Evolutionary conservation across 2,329 filamentous ascomycete genomes (phyloP), one percentile per base, ranked within the genome.

Genomic region (Aplosporella prunicola): DNA sequence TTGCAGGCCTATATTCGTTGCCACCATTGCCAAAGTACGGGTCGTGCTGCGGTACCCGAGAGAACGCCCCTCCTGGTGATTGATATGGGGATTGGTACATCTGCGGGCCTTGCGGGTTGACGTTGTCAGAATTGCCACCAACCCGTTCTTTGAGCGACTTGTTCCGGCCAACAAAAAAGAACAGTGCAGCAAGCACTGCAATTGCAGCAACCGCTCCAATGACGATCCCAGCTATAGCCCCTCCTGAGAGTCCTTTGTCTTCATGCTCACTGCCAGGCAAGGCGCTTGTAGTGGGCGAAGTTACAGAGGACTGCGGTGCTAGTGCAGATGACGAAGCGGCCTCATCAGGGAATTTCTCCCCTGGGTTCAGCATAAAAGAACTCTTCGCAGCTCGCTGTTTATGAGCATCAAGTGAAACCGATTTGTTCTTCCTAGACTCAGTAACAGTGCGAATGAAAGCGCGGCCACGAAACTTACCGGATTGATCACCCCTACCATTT

Each of bases 401-500:
- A 20, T 40, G 38, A 2, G 27, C 17, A 9, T 40, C 24, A 4
- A 40, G 22, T 5, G 37, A 39, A 4, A 20, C 29, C 3, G 31
- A 28, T 18, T 39, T 39, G n/a, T 39, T 39, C 37, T 39, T n/a
- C n/a, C n/a, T n/a, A n/a, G n/a, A n/a, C n/a, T n/a, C n/a, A n/a
- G n/a, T n/a, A n/a, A n/a, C n/a, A n/a, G n/a, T n/a, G n/a, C n/a
- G n/a, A n/a, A n/a, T n/a, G n/a, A n/a, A n/a, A n/a, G n/a, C n/a
- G n/a, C n/a, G n/a, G n/a, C n/a, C n/a, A n/a, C n/a, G 9, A 8
- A 10, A 34, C 64, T 43, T 62, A 77, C 73, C 7, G 78, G 72
- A 51, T 88, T 89, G 46, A 89, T 79, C 1, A 74, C 80, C 2
- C 82, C 82, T 13, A 89, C 71, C 82, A 89, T 89, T 14, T 74